Base-by-base conservation (phyloP, 2,329 filamentous ascomycete genomes). In the Didymella keratinophila region DNA sequence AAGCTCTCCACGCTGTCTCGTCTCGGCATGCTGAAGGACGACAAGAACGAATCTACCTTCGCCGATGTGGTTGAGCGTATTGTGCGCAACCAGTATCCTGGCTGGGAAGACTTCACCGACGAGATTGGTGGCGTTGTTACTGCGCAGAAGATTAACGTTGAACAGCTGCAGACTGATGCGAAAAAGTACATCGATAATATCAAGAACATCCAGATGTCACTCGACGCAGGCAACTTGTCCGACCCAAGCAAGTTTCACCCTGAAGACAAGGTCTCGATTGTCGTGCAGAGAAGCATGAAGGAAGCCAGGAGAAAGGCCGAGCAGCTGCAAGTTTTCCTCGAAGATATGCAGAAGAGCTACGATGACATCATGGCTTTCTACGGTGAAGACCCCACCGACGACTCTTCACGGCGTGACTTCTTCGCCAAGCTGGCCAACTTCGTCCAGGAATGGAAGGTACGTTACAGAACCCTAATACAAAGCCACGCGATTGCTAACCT, bases 201-300 rank as follows among this genome's bases (percentile, higher is more conserved):
- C 79, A 91, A 90, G 76, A 97, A 97, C 73, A 88, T 98, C 28
- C 95, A 99, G 77, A 87, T 87, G 78, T 96, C 92, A 23, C 85
- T 99, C 49, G 95, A 99, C 78, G 90, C 89, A 32, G 95, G 95
- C 69, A 98, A 97, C 76, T 82, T 99, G 63, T 97, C 92, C 74
- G 95, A 99, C 74, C 90, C 94, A 43, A 97, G 95, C 83, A 96
- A 94, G 71, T 99, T 99, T 83, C 95, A 99, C 74, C 94, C 95
- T 18, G 92, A 98, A 78, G 95, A 99, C 77, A 91, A 95, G 60
- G 93, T 98, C 42, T 90, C 89, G 62, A 91, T 96, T 78, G 85
- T 98, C 32, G 93, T 97, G 54, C 92, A 97, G 78, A 86, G 94
- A 50, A 89, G 86, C 65, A 98, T 99, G 94, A 98, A 97, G 81